Evolutionary conservation across 2,329 filamentous ascomycete genomes (phyloP), one percentile per base, ranked within the genome.

Genomic region (Pleoardoris graminearum): DNA sequence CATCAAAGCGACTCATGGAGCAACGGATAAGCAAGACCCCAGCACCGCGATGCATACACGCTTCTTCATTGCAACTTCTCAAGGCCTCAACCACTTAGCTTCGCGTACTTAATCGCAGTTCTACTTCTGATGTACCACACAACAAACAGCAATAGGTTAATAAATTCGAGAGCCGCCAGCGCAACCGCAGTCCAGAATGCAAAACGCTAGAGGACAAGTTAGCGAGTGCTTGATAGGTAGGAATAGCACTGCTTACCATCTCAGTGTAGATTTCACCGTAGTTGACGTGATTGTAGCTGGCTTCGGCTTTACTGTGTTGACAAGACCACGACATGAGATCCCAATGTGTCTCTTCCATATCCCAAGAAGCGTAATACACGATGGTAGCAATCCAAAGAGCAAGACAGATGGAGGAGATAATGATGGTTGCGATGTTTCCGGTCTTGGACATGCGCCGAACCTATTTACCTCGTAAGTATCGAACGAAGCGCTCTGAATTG

Each of bases 321-420:
- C 61, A 63, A 19, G 57, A 53, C 59, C 59, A 63, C 6, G 61
- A 63, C 53, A 63, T 48, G 21, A 63, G 27, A 41, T 63, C 60
- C 52, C 57, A 63, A n/a, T 57, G 57, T 4, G 60, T 60, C 48
- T 63, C 52, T 8, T 43, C 52, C 1, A 53, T 58, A 29, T 63
- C 60, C 57, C 59, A 63, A 2, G 60, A 57, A n/a, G 51, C 59
- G 36, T 61, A 63, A 30, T 61, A 63, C 22, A 37, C 54, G 4
- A 55, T 61, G n/a, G 59, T 57, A 1, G 46, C 49, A 1, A 59
- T 37, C 60, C 60, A 63, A 7, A 61, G 22, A 3, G 32, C 45
- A 2, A 63, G 54, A 17, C 60, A 61, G 12, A 60, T 39, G 4
- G 33, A 25, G 0, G 60, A 63, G 10, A 60, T 50, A 5, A 57